These are phyloP conservation scores for Cotoneaster glaucophyllus DNA, from an alignment of 306 rosid species.

Conservation along the genomic window DNA sequence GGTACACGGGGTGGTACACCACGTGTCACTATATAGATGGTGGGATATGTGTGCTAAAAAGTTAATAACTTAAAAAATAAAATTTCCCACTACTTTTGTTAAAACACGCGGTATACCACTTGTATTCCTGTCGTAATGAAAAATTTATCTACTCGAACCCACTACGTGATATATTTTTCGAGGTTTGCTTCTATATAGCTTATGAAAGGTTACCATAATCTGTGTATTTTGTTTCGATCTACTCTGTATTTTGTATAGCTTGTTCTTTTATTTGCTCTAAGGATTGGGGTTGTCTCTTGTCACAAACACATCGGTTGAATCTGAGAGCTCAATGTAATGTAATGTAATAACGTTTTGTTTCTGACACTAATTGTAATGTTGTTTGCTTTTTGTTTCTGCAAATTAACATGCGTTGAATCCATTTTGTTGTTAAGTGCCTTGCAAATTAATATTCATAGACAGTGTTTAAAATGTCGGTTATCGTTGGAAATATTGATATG, in stretches of 20 bases:
- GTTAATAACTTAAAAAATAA: too few relatives aligned
- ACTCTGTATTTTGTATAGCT: slow-evolving; percentile 4
- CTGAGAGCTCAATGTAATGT: slow-evolving; percentile 1
- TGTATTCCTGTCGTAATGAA: not conserved
- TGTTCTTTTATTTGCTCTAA: not conserved
- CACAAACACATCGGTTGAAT: not conserved
- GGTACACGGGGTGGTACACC: too few relatives aligned
- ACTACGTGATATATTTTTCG: not conserved
- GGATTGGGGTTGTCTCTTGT: not conserved
- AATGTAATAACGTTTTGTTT: not conserved
- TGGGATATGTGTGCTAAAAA: too few relatives aligned
- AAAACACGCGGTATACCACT: too few relatives aligned
- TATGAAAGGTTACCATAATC: slow-evolving; percentile 8
- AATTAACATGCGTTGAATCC: too few relatives aligned
- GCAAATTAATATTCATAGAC: too few relatives aligned
- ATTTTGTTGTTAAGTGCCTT: too few relatives aligned
- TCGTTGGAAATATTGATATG: too few relatives aligned
- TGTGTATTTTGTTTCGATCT: not conserved
- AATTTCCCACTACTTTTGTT: too few relatives aligned
- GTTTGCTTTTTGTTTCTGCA: too few relatives aligned
- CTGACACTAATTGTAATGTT: not conserved
- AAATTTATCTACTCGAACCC: slow-evolving; percentile 2
- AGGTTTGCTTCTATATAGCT: not conserved
- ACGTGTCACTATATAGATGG: too few relatives aligned
- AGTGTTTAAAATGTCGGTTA: too few relatives aligned